These are phyloP conservation scores for Raphanus hybrid DNA, from an alignment of 441 rosid genomes.

Conservation along the genomic window DNA sequence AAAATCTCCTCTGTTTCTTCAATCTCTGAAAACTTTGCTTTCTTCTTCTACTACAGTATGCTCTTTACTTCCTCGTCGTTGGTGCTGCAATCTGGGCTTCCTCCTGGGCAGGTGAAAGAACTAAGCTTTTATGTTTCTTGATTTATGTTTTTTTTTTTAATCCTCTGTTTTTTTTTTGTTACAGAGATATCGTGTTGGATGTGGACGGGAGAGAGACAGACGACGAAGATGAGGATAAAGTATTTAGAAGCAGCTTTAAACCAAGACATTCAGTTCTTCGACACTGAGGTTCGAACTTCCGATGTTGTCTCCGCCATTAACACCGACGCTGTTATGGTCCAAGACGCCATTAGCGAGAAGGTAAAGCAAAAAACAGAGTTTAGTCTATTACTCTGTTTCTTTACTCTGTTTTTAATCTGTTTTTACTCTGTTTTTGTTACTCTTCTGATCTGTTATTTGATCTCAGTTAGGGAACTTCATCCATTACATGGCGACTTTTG, in stretches of 20 bases:
- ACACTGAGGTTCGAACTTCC: slow-evolving; percentile 94
- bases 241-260: slow-evolving; percentile 95
- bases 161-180: slow-evolving; percentile 9
- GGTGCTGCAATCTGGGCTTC: slow-evolving; percentile 99
- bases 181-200: slow-evolving; percentile 99
- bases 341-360: slow-evolving; percentile 99
- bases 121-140: neutral
- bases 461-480: slow-evolving; percentile 94
- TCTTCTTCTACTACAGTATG: slow-evolving; percentile 60
- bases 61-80: slow-evolving; percentile 93
- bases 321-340: slow-evolving; percentile 96
- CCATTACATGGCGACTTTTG: slow-evolving; percentile 96
- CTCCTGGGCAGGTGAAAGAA: slow-evolving; percentile 89
- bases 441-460: slow-evolving; percentile 37
- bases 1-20: neutral
- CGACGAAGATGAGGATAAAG: slow-evolving; percentile 98
- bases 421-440: neutral
- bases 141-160: slow-evolving; percentile 7
- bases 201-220: slow-evolving; percentile 99
- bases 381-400: neutral
- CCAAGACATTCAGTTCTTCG: slow-evolving; percentile 95
- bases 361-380: slow-evolving; percentile 43
- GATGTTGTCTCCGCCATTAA: slow-evolving; percentile 92
- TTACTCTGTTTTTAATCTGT: neutral
- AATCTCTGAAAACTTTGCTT: slow-evolving; percentile 12